Base-by-base conservation (phyloP, 768 basidiomycete species). In the Epithele typhae region DNA sequence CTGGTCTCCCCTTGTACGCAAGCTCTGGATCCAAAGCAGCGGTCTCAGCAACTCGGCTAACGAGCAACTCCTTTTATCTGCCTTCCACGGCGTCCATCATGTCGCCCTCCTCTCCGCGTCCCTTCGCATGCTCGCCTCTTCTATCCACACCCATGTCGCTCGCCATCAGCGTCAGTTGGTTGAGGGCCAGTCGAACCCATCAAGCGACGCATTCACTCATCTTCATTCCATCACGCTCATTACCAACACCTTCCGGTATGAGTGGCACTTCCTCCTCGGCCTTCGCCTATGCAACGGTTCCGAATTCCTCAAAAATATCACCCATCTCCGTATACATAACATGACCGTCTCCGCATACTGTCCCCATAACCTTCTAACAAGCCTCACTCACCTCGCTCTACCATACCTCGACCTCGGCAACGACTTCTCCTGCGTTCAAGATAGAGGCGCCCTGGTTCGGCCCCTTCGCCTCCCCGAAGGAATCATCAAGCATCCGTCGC, bases 381-480 rank as follows among this genome's bases (percentile, higher is more conserved):
- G 52, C 36, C 60, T 61, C 25, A 61, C 60, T 0, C 58, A 61
- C 37, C 49, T 61, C 27, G 60, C 60, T 2, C 47, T 61, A 15
- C 57, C 60, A 0, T 56, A 52, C 48, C 46, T 57, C 21, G 52
- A 56, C 38, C 51, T 61, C n/a, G 58, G 56, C 0, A 47, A 55
- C 30, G 52, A 51, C 37, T 40, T 50, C 19, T n/a, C n/a, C n/a
- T n/a, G n/a, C n/a, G n/a, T n/a, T n/a, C n/a, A n/a, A n/a, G n/a
- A n/a, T n/a, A 30, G 27, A 30, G 8, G 27, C 27, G 27, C 7
- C 14, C 35, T 27, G 18, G 47, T 43, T n/a, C 49, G 48, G 22
- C 6, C 43, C 8, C 43, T 58, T 5, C 56, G 55, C 14, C 22
- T 59, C 5, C 58, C 60, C 3, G 37, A 42, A 5, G 52, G 48